Evolutionary conservation across 2,329 filamentous ascomycete genomes (phyloP).

Genomic region (Helotiales sp.): DNA sequence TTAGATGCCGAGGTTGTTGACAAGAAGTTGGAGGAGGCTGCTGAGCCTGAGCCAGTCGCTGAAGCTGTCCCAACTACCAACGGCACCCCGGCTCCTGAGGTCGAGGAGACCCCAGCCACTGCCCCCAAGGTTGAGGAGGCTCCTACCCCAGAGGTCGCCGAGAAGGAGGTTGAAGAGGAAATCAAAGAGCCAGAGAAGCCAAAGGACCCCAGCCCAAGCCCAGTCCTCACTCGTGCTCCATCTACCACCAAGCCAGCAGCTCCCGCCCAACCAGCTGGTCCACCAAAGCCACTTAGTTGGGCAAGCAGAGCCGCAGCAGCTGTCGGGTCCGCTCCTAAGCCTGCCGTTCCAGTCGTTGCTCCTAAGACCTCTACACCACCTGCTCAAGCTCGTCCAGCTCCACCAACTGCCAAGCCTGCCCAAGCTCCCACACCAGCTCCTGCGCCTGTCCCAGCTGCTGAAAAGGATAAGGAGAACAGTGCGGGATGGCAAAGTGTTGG

Average conservation of each 20-base stretch:
- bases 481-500: constrained; percentile 89
- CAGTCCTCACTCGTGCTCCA: constrained; percentile 50
- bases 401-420: constrained; percentile 49
- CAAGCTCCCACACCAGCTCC: constrained; percentile 57
- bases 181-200: constrained; percentile 68
- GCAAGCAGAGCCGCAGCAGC: constrained; percentile 70
- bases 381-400: constrained; percentile 58
- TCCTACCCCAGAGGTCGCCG: constrained; percentile 53
- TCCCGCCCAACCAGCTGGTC: constrained; percentile 56
- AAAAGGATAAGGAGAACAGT: constrained; percentile 42
- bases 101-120: constrained; percentile 42
- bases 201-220: constrained; percentile 63
- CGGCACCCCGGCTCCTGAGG: constrained; percentile 44
- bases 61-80: constrained; percentile 50
- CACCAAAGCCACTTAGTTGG: constrained; percentile 73
- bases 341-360: constrained; percentile 53
- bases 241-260: constrained; percentile 50
- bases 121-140: constrained; percentile 42
- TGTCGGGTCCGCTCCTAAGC: constrained; percentile 58
- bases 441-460: constrained; percentile 48
- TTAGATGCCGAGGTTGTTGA: constrained; percentile 64
- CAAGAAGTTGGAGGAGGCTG: constrained; percentile 75
- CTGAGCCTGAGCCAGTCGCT: constrained; percentile 45
- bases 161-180: constrained; percentile 61
- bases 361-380: constrained; percentile 63